Evolutionary conservation across 441 rosid genomes (phyloP).

Genomic region (Croton setiger): DNA sequence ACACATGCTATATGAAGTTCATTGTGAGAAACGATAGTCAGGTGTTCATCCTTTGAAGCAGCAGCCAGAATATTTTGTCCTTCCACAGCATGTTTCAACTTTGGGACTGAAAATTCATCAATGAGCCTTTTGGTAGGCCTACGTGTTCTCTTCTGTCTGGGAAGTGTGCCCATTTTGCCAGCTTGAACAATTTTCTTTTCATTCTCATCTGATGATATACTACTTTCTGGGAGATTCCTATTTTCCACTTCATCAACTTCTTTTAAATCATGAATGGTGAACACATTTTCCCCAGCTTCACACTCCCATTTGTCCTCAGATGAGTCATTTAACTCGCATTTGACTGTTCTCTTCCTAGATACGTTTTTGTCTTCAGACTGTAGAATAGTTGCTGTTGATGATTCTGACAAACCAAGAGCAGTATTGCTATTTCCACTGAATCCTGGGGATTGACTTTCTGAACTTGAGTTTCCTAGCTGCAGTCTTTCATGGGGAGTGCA

Average conservation of each 20-base stretch:
- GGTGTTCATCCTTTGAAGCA: constrained; percentile 29
- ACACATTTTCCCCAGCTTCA: constrained; percentile 20
- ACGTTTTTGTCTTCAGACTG: constrained; percentile 39
- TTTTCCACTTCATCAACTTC: constrained; percentile 40
- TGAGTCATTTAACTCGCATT: constrained; percentile 22
- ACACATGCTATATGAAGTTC: constrained; percentile 18
- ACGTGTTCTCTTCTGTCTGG: constrained; percentile 39
- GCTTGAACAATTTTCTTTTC: constrained; percentile 32
- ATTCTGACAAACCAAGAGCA: constrained; percentile 47
- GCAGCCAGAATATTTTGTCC: constrained; percentile 21
- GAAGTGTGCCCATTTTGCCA: constrained; percentile 17
- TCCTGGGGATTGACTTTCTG: constrained; percentile 72
- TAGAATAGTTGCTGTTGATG: constrained; percentile 38
- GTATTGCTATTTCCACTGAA: constrained; percentile 50
- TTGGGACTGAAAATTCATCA: constrained; percentile 46
- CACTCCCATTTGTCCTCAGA: constrained; percentile 24
- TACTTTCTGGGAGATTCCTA: constrained; percentile 40
- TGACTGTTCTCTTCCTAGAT: constrained; percentile 29
- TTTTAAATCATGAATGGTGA: constrained; percentile 20
- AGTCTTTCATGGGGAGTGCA: constrained; percentile 32
- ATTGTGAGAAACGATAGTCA: constrained; percentile 27
- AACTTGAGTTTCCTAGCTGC: constrained; percentile 40
- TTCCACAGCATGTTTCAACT: constrained; percentile 21
- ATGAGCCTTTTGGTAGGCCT: constrained; percentile 49
- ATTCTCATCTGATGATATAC: constrained; percentile 41